Percentiles rank a stretch among this genome's conserved stretches.
phyloP scores from a whole-genome alignment of 257 asterid genomes.

The Ilex asprella region DNA sequence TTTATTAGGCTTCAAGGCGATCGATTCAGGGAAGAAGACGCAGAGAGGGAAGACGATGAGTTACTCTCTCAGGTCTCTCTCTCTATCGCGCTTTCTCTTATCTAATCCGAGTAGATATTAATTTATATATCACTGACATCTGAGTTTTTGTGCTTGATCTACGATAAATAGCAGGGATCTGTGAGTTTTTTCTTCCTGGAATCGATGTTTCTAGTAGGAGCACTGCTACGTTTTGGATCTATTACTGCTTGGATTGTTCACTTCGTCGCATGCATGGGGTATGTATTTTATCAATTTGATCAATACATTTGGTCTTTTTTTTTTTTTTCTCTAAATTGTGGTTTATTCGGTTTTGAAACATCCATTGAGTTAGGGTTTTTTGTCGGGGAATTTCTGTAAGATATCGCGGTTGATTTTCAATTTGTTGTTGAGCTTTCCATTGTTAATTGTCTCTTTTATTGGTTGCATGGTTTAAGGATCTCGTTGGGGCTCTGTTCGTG shows the following conservation, averaged over 20 bases:
- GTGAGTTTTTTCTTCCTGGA: slow-evolving; percentile 20
- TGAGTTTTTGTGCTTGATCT: neutral
- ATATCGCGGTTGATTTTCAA: too few relatives aligned
- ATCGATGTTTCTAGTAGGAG: slow-evolving; percentile 57
- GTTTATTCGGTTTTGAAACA: too few relatives aligned
- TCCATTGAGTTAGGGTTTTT: too few relatives aligned
- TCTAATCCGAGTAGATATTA: neutral
- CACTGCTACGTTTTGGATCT: slow-evolving; percentile 52
- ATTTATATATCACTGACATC: neutral
- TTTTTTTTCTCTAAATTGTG: too few relatives aligned
- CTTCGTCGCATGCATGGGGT: slow-evolving; percentile 27
- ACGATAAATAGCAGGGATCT: slow-evolving; percentile 26
- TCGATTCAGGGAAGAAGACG: neutral
- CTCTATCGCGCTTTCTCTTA: too few relatives aligned
- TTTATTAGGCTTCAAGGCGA: neutral
- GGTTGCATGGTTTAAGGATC: too few relatives aligned
- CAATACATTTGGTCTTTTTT: too few relatives aligned
- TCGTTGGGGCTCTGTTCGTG: too few relatives aligned
- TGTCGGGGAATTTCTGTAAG: too few relatives aligned
- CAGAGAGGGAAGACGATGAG: neutral
- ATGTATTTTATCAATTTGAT: too few relatives aligned
- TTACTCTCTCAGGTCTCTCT: neutral
- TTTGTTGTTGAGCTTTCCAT: too few relatives aligned
- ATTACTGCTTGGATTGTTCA: slow-evolving; percentile 49
- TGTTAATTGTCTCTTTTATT: too few relatives aligned